phyloP scores from a whole-genome alignment of 257 asterid species.

The Solanum gandarillasii region DNA sequence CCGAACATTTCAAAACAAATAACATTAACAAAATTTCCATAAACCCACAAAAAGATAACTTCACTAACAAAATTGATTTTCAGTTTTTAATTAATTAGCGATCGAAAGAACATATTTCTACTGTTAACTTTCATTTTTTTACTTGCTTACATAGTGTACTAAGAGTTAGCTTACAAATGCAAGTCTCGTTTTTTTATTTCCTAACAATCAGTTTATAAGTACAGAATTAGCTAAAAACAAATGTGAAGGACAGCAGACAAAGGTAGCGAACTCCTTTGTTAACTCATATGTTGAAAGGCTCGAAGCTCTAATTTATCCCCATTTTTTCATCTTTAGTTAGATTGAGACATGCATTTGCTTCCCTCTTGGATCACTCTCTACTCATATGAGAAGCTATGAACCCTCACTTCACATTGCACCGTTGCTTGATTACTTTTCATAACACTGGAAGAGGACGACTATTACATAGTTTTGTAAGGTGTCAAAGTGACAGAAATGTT shows the following conservation, averaged over 20 bases:
- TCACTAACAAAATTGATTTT: not conserved
- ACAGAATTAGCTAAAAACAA: not conserved
- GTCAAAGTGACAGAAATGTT: not conserved
- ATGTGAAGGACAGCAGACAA: not conserved
- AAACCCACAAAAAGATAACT: not conserved
- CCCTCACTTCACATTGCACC: not conserved
- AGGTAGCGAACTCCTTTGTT: not conserved
- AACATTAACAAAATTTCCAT: not conserved
- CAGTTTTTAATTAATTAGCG: not conserved
- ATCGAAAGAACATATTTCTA: not conserved
- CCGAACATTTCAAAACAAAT: not conserved
- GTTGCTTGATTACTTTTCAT: not conserved
- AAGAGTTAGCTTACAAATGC: not conserved
- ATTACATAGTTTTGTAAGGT: not conserved
- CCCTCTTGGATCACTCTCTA: not conserved
- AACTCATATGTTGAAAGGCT: not conserved
- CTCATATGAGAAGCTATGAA: not conserved
- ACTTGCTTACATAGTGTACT: not conserved
- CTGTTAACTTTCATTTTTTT: not conserved
- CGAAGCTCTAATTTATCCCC: not conserved
- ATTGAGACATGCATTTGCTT: not conserved
- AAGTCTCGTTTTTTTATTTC: not conserved
- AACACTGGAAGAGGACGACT: not conserved
- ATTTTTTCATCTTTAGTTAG: not conserved
- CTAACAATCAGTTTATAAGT: not conserved